Base-by-base conservation (phyloP, 1,139 yeast species). In the Kodamaea anthophila region DNA sequence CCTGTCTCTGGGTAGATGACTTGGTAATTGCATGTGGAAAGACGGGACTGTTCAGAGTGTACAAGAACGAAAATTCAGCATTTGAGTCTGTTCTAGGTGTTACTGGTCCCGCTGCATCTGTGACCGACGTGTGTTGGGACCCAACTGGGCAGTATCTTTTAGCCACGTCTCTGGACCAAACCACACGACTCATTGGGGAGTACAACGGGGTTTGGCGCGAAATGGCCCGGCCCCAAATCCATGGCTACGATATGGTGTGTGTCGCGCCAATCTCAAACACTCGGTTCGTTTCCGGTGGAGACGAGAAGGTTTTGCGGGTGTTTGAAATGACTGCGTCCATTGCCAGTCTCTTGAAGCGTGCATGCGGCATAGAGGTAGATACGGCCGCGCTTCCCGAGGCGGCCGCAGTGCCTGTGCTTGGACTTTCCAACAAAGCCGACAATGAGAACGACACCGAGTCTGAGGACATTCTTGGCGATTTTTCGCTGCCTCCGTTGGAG, bases 221-320 rank as follows among this genome's bases (percentile, higher is more conserved):
- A 51, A 78, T 91, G 53, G 86, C 96, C 1, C 71, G 99, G 43
- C 98, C 98, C 0, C 99, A 93, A 52, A 91, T 93, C 40, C 99
- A 93, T 53, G 99, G 99, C 9, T 93, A 86, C 50, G 97, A 93
- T 51, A 87, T 93, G 96, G 71, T 85, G 25, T 78, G 94, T 41
- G 64, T 84, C n/a, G 77, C 77, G 28, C 68, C 80, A 13, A 55
- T 91, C 14, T 58, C 72, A 13, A 57, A 67, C 25, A 65, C 82
- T 1, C 64, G 72, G 37, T 88, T 84, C 58, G 86, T 88, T 4
- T 85, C 96, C 35, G 97, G 91, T 10, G 98, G 96, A 26, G 99
- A 93, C 51, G 99, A 93, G 49, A 93, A 93, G 58, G 80, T 87
- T 9, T 58, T 91, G 40, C 68, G 99, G 40, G 85, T 87, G 2